Conservation (phyloP, 768 basidiomycete genomes). For the Kwoniella bestiolae region DNA sequence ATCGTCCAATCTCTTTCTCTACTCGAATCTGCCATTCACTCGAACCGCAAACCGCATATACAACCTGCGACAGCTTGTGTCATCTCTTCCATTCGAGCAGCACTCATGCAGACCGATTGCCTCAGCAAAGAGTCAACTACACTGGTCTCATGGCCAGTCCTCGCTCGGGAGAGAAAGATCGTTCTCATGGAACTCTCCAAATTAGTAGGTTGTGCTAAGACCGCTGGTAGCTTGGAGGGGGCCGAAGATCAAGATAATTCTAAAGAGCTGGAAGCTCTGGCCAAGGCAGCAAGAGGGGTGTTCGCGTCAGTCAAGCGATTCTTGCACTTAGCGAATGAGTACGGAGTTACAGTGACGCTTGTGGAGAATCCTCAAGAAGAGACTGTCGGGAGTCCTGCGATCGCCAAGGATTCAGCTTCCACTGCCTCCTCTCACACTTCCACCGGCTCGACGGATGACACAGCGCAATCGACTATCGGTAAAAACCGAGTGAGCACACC, state of each 20-base stretch:
- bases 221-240: constrained; percentile 32
- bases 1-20: constrained; percentile 83
- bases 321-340: constrained; percentile 60
- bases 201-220: constrained; percentile 64
- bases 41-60: constrained; percentile 79
- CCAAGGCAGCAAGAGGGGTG: constrained; percentile 66
- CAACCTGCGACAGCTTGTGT: constrained; percentile 93
- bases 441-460: neutral
- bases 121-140: constrained; percentile 78
- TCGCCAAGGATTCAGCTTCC: neutral
- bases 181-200: constrained; percentile 79
- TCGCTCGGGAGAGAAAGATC: constrained; percentile 78
- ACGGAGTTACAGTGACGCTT: constrained; percentile 56
- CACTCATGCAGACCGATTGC: constrained; percentile 80
- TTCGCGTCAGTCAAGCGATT: constrained; percentile 81
- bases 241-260: constrained; percentile 18
- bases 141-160: constrained; percentile 67
- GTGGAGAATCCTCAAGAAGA: constrained; percentile 11
- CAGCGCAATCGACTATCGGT: constrained; percentile 3
- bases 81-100: constrained; percentile 87
- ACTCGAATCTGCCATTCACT: constrained; percentile 79
- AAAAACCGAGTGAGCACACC: constrained; percentile 1
- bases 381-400: neutral
- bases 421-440: neutral
- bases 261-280: constrained; percentile 33